Percentiles rank a stretch among this genome's conserved stretches.
Conservation (phyloP, 805 yeast genomes). For the Clavispora asparagi region DNA sequence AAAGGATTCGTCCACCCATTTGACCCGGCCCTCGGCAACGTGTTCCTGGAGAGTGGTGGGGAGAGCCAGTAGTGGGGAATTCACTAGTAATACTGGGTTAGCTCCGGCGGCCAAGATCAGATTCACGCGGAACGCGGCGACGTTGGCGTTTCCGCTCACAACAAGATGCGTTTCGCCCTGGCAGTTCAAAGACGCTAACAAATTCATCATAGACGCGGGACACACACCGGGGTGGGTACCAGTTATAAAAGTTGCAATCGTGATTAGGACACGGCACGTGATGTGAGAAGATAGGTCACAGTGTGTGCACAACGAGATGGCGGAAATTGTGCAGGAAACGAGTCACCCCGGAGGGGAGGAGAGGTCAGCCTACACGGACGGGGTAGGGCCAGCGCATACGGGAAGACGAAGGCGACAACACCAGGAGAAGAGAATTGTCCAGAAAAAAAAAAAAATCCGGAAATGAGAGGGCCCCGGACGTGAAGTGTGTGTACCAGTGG, state of each 20-base stretch:
- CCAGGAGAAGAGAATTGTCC: no score
- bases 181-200: conserved; percentile 27
- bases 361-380: no score
- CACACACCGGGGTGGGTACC: neutral
- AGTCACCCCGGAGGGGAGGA: no score
- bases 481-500: no score
- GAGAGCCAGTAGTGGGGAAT: conserved; percentile 16
- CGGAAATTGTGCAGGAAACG: no score
- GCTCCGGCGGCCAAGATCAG: conserved; percentile 53
- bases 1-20: conserved; percentile 20
- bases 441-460: no score
- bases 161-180: conserved; percentile 52
- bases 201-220: conserved; percentile 2
- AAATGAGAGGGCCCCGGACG: no score
- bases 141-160: conserved; percentile 43
- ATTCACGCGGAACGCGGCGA: conserved; percentile 44
- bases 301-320: no score
- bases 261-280: conserved; percentile 13
- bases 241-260: neutral
- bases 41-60: conserved; percentile 21
- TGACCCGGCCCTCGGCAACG: conserved; percentile 21
- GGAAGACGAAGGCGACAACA: no score
- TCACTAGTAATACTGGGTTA: conserved; percentile 44
- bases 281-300: neutral
- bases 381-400: no score